A percentile compares a stretch with the other conserved stretches of the same genome.
Evolutionary conservation across 1,139 yeast genomes (phyloP).

Genomic region (Suhomyces anneliseae): DNA sequence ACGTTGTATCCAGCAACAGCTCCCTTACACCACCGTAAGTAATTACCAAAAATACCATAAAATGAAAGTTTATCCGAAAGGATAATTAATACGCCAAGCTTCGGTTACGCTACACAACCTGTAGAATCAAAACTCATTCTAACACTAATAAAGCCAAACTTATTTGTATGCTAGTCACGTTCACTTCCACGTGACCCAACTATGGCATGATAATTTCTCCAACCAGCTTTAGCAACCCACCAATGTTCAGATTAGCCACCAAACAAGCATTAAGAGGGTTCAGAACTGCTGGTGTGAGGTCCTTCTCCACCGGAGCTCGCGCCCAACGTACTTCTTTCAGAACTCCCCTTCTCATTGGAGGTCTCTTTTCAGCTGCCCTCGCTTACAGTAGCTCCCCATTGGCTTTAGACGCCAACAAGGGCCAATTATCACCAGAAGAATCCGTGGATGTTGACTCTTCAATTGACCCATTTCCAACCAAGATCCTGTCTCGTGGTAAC

Average conservation of each 20-base stretch:
- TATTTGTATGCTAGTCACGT: no score
- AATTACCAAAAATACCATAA: no score
- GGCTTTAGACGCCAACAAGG: constrained; percentile 2
- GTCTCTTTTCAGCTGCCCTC: constrained; percentile 1
- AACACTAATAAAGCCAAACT: no score
- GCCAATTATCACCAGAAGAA: constrained; percentile 5
- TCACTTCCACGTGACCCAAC: neutral
- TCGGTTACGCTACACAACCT: no score
- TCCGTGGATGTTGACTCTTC: constrained; percentile 48
- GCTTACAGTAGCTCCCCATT: neutral
- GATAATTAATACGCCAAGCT: no score
- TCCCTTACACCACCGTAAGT: no score
- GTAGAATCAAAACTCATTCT: no score
- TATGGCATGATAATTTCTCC: neutral
- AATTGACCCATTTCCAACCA: constrained; percentile 52
- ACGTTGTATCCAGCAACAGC: no score
- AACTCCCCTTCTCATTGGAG: neutral
- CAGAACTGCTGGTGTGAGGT: neutral
- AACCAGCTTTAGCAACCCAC: neutral
- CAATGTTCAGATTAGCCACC: constrained; percentile 11
- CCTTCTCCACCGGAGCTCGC: neutral
- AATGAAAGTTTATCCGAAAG: no score
- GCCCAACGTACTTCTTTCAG: neutral
- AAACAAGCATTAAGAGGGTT: constrained; percentile 2
- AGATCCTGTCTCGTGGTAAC: constrained; percentile 20